Conservation (phyloP, 179 eudicot genomes). For the Dionaea muscipula region DNA sequence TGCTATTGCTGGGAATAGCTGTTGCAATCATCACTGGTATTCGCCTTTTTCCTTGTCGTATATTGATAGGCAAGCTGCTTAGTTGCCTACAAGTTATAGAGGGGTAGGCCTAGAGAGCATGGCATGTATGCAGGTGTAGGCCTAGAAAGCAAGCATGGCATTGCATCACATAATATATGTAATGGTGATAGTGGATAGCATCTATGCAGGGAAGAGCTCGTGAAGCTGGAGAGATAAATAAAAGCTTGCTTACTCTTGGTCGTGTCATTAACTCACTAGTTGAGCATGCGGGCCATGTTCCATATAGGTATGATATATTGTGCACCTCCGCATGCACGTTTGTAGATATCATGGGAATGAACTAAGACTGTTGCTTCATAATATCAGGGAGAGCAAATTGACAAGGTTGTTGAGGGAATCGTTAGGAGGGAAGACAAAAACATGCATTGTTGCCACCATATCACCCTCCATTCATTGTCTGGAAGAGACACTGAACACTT, state of each 20-base stretch:
- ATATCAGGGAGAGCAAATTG: conserved; percentile 81
- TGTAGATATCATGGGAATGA: background rate
- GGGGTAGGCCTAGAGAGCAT: too few species aligned
- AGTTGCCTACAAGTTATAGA: too few species aligned
- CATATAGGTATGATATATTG: conserved; percentile 47
- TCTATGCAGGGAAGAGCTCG: conserved; percentile 77
- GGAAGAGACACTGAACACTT: conserved; percentile 91
- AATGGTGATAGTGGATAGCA: too few species aligned
- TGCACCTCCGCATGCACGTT: background rate
- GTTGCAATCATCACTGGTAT: too few species aligned
- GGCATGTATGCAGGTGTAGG: too few species aligned
- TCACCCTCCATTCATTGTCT: conserved; percentile 78
- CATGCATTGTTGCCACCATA: conserved; percentile 93
- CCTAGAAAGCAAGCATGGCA: too few species aligned
- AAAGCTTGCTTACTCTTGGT: conserved; percentile 92
- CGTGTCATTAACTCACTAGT: conserved; percentile 89
- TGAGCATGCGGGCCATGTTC: conserved; percentile 93
- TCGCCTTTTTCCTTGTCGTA: too few species aligned
- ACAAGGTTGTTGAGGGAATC: conserved; percentile 95
- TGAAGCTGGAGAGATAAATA: conserved; percentile 97
- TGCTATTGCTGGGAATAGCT: too few species aligned
- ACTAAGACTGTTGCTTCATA: conserved; percentile 4
- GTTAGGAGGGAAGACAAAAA: conserved; percentile 94
- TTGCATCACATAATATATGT: too few species aligned
- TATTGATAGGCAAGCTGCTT: too few species aligned